A percentile compares a stretch with the other conserved stretches of the same genome.
phyloP scores from a whole-genome alignment of 2,329 filamentous ascomycete genomes.

The Cladosporium sp. region DNA sequence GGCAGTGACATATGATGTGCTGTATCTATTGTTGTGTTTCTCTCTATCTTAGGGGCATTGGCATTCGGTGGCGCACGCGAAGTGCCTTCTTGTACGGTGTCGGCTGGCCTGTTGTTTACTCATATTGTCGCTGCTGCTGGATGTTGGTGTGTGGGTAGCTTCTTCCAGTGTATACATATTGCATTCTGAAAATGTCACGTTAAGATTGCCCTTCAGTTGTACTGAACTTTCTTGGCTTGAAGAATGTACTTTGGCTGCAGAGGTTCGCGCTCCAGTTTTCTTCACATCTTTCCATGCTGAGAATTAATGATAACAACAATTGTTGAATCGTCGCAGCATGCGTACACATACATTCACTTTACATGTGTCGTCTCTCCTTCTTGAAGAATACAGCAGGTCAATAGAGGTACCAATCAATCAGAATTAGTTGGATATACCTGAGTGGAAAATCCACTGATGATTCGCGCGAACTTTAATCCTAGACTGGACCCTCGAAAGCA shows the following conservation, averaged over 20 bases:
- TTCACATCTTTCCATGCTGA: not conserved
- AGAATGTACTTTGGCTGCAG: not conserved
- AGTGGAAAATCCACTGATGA: not conserved
- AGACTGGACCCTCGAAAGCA: not conserved
- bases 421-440: not conserved
- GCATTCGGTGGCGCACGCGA: not conserved
- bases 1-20: not conserved
- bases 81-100: not conserved
- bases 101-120: not conserved
- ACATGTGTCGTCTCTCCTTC: not conserved
- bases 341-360: not conserved
- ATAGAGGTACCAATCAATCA: too few species aligned
- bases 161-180: conserved; percentile 7
- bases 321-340: not conserved
- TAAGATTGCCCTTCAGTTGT: not conserved
- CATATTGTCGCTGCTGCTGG: not conserved
- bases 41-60: not conserved
- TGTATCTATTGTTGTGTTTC: conserved; percentile 7
- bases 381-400: not conserved
- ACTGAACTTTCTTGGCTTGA: not conserved
- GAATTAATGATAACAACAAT: too few species aligned
- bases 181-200: not conserved
- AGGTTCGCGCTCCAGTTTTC: not conserved
- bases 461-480: not conserved
- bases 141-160: not conserved